Percentiles rank a stretch among this genome's conserved stretches.
Evolutionary conservation across 2,329 filamentous ascomycete genomes (phyloP).

Genomic region (Aspergillus sp.): DNA sequence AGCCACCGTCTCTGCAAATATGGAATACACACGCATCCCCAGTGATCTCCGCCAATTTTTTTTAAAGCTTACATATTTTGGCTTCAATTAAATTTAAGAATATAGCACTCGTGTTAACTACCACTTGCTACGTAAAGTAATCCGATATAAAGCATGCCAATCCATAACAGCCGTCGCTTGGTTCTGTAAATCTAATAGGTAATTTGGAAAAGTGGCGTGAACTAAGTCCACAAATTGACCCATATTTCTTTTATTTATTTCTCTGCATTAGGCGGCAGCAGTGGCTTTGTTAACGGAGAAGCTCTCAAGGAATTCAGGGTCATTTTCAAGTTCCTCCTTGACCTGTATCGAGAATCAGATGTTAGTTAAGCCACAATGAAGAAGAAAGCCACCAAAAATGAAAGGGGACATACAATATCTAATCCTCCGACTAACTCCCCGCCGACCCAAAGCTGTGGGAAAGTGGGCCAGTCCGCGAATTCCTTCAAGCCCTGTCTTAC

Average conservation of each 20-base stretch:
- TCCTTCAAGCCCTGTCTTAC: conserved; percentile 95
- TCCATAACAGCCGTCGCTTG: conserved; percentile 7
- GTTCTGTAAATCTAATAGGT: background rate
- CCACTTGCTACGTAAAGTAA: background rate
- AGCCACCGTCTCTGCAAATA: too few species aligned
- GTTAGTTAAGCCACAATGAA: background rate
- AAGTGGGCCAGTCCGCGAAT: conserved; percentile 98
- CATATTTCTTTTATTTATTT: background rate
- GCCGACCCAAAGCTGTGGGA: conserved; percentile 88
- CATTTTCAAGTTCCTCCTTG: conserved; percentile 85
- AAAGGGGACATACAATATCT: conserved; percentile 74
- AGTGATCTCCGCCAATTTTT: too few species aligned
- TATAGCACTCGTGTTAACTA: background rate
- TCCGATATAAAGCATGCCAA: background rate
- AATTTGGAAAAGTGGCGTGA: conserved; percentile 1
- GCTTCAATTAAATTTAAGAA: background rate
- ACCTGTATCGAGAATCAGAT: conserved; percentile 56
- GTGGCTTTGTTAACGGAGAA: conserved; percentile 55
- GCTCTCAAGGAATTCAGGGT: conserved; percentile 77
- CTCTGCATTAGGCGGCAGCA: background rate
- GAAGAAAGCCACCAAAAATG: background rate
- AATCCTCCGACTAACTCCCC: conserved; percentile 90
- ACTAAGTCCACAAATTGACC: background rate
- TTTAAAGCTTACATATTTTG: background rate
- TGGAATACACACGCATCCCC: too few species aligned